These are phyloP conservation scores for Lepiota venenata DNA, from an alignment of 768 basidiomycete genomes.

Conservation along the genomic window DNA sequence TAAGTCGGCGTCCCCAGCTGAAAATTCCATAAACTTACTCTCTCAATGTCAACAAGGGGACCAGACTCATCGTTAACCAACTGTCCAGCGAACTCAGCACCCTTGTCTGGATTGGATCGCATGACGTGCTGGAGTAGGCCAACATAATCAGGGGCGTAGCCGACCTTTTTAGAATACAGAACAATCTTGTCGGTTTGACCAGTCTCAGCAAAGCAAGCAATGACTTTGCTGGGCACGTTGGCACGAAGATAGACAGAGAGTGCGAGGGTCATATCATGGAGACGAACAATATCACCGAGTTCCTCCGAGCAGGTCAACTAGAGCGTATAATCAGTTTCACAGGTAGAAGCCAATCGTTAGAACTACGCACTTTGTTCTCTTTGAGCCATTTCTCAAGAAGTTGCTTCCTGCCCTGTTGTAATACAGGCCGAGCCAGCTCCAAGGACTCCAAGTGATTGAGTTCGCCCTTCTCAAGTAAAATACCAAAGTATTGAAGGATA, in stretches of 20 bases:
- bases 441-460: conserved; percentile 95
- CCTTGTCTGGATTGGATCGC: conserved; percentile 95
- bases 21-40: conserved; percentile 43
- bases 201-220: conserved; percentile 98
- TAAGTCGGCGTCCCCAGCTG: conserved; percentile 7
- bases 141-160: conserved; percentile 90
- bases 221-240: conserved; percentile 97
- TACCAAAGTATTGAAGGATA: conserved; percentile 97
- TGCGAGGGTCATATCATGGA: conserved; percentile 95
- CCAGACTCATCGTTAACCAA: conserved; percentile 93
- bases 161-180: conserved; percentile 96
- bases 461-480: conserved; percentile 97
- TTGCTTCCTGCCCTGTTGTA: conserved; percentile 95
- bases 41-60: conserved; percentile 89
- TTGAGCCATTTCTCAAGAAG: conserved; percentile 99
- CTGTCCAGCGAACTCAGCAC: conserved; percentile 95
- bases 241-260: conserved; percentile 97
- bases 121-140: conserved; percentile 93
- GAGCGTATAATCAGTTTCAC: not conserved
- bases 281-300: conserved; percentile 93
- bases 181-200: conserved; percentile 99
- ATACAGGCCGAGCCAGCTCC: conserved; percentile 92
- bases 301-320: conserved; percentile 98
- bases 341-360: not conserved
- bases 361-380: conserved; percentile 83